A percentile compares a stretch with the other conserved stretches of the same genome.
phyloP scores from a whole-genome alignment of 2,329 filamentous ascomycete species.

The Beauveria bassiana region DNA sequence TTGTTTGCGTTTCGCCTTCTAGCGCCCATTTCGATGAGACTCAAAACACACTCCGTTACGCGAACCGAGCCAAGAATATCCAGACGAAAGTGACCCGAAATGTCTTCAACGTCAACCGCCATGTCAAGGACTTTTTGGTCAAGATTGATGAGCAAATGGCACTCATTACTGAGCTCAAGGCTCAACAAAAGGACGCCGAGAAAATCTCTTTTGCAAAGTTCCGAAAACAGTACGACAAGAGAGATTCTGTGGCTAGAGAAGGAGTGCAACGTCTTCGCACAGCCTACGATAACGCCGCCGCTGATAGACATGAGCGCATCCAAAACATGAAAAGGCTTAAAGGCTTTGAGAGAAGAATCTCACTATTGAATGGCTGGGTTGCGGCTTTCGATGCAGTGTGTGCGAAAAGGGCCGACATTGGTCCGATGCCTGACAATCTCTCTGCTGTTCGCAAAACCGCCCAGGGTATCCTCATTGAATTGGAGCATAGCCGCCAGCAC shows the following conservation, averaged over 20 bases:
- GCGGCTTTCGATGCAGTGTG: slow-evolving; percentile 82
- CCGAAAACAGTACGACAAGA: slow-evolving; percentile 81
- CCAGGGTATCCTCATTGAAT: slow-evolving; percentile 76
- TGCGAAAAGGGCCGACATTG: slow-evolving; percentile 56
- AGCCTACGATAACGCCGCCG: slow-evolving; percentile 73
- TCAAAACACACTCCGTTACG: slow-evolving; percentile 94
- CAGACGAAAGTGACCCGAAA: slow-evolving; percentile 99
- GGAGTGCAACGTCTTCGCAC: slow-evolving; percentile 70
- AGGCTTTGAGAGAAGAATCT: slow-evolving; percentile 76
- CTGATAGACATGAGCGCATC: slow-evolving; percentile 72
- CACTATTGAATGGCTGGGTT: slow-evolving; percentile 84
- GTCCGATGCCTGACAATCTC: slow-evolving; percentile 60
- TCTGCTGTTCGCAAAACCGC: slow-evolving; percentile 78
- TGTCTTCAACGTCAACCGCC: slow-evolving; percentile 96
- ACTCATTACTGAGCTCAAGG: slow-evolving; percentile 92
- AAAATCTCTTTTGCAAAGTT: slow-evolving; percentile 78
- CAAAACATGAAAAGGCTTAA: slow-evolving; percentile 74
- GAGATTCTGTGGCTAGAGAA: slow-evolving; percentile 66
- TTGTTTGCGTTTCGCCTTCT: slow-evolving; percentile 94
- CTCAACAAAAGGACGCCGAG: slow-evolving; percentile 85
- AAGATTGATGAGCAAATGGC: slow-evolving; percentile 98
- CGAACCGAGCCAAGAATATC: slow-evolving; percentile 97
- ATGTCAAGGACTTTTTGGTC: slow-evolving; percentile 98
- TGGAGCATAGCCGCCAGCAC: slow-evolving; percentile 85
- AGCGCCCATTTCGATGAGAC: slow-evolving; percentile 97